These are phyloP conservation scores for Backusella australiensis DNA, from an alignment of 192 early-diverging fungal species.

Conservation along the genomic window DNA sequence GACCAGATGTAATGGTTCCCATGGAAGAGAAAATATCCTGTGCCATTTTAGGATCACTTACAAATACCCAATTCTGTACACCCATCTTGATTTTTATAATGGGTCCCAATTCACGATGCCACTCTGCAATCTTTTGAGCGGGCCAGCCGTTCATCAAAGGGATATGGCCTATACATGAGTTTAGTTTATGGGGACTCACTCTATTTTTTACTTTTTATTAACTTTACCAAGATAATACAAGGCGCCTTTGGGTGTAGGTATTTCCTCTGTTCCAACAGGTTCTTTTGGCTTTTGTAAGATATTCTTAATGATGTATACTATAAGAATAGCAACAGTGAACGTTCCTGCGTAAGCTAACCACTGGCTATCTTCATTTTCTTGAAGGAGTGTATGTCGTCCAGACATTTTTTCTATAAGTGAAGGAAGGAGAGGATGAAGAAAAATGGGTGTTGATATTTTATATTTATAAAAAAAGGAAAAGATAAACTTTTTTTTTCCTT, in stretches of 20 bases:
- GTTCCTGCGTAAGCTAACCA: too few relatives aligned
- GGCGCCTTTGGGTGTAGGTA: background rate
- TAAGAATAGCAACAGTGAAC: too few relatives aligned
- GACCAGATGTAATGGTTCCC: constrained; percentile 1
- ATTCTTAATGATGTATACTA: too few relatives aligned
- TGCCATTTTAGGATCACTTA: constrained; percentile 7
- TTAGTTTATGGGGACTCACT: background rate
- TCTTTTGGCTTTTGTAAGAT: too few relatives aligned
- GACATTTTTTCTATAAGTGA: too few relatives aligned
- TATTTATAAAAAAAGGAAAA: too few relatives aligned
- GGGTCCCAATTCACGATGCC: background rate
- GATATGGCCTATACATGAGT: background rate
- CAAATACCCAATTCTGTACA: constrained; percentile 13
- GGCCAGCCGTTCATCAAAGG: background rate
- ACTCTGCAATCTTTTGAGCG: constrained; percentile 4
- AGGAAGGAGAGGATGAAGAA: too few relatives aligned
- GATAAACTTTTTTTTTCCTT: too few relatives aligned
- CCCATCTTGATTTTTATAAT: constrained; percentile 7
- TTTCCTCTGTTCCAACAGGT: background rate
- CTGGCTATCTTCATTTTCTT: too few relatives aligned
- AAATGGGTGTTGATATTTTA: too few relatives aligned
- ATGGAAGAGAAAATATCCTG: background rate
- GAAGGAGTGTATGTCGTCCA: too few relatives aligned
- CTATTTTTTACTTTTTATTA: background rate
- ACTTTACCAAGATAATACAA: background rate